Base-by-base conservation (phyloP, 2,329 filamentous ascomycete species). In the Neoscytalidium dimidiatum region DNA sequence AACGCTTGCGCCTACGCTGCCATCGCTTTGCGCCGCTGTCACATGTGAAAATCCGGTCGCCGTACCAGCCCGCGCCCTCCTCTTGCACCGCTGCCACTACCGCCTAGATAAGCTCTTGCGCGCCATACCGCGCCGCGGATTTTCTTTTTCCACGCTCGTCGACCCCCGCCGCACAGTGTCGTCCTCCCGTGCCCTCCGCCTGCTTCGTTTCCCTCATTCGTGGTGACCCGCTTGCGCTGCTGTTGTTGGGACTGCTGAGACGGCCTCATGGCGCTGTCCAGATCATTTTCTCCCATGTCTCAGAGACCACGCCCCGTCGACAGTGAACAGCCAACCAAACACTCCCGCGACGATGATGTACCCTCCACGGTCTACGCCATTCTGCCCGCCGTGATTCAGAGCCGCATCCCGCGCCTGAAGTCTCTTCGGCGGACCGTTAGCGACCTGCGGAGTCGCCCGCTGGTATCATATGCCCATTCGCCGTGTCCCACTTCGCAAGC, bases 361-460 rank as follows among this genome's bases (percentile, higher is more conserved):
- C 66, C 81, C 51, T 84, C 83, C 23, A 81, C 82, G 66, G 77
- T 87, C 17, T 85, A 84, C 72, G 79, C 81, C 5, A 80, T 87
- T 65, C 80, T 88, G 7, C 85, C 86, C 3, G 76, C 79, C 1
- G 78, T 84, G 4, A 76, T 88, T 4, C 82, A 84, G 69, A 82
- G 79, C 38, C 79, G 82, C 65, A 77, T 87, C 23, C 82, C 83
- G 3, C 80, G 79, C 5, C 76, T 88, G 8, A 80, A 81, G 31
- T 85, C 83, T 4, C 74, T 88, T 48, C 72, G 77, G 64, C 72
- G 71, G 33, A 75, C 76, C 6, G 66, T 77, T 53, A 72, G 66
- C 67, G 69, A 71, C 19, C 69, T 74, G 35, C 71, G 72, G 33
- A 66, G 66, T 21, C 68, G 72, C 26, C 57, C 68, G 26, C 26